These are phyloP conservation scores for Penicillium sp. DNA, from an alignment of 2,329 filamentous ascomycete genomes.

Conservation along the genomic window DNA sequence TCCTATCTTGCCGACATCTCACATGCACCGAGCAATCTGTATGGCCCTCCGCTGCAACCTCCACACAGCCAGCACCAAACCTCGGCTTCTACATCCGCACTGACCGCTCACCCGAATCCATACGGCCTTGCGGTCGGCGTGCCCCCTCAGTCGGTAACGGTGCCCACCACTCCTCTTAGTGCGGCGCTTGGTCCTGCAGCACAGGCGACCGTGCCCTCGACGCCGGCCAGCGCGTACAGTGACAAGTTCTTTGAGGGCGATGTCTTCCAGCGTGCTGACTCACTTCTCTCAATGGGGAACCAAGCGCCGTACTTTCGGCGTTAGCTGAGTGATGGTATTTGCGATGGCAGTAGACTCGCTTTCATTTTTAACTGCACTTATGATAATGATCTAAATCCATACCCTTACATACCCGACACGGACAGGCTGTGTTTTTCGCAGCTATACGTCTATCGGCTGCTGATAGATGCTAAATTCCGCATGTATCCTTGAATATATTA, in stretches of 20 bases:
- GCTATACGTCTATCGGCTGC: not conserved
- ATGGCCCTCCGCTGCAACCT: conserved; percentile 35
- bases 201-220: conserved; percentile 77
- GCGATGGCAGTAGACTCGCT: not conserved
- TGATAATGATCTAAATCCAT: conserved; percentile 10
- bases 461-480: not conserved
- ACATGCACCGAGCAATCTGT: conserved; percentile 29
- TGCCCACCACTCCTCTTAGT: conserved; percentile 83
- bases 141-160: conserved; percentile 50
- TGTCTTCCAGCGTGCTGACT: conserved; percentile 48
- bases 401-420: not conserved
- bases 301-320: conserved; percentile 42
- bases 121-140: conserved; percentile 27
- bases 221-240: conserved; percentile 46
- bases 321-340: not conserved
- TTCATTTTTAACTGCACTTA: conserved; percentile 6
- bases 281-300: conserved; percentile 43
- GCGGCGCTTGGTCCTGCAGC: conserved; percentile 85
- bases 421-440: not conserved
- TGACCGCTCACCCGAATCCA: conserved; percentile 17
- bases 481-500: not conserved
- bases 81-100: conserved; percentile 26
- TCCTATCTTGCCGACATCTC: conserved; percentile 50
- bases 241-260: conserved; percentile 49
- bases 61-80: conserved; percentile 31